These are phyloP conservation scores for Penicillium crustosum DNA, from an alignment of 2,329 filamentous ascomycete species.

Conservation along the genomic window DNA sequence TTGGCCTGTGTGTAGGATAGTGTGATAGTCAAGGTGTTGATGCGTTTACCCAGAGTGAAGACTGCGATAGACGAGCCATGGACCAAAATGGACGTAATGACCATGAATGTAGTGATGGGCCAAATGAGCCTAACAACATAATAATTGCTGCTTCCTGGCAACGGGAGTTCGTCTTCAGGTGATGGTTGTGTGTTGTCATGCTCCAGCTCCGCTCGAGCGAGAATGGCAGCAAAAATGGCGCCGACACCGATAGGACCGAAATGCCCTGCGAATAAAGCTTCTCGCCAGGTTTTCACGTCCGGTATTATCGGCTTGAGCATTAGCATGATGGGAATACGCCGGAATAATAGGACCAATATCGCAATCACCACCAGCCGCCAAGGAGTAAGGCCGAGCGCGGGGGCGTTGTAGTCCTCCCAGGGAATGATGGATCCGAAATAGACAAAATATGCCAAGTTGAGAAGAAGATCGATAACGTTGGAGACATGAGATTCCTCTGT, in stretches of 20 bases:
- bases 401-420: constrained; percentile 85
- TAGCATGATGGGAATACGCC: constrained; percentile 93
- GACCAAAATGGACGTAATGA: constrained; percentile 90
- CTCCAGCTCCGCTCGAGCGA: constrained; percentile 90
- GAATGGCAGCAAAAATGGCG: constrained; percentile 90
- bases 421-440: constrained; percentile 97
- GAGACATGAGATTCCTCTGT: constrained; percentile 98
- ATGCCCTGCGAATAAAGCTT: constrained; percentile 93
- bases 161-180: constrained; percentile 56
- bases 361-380: constrained; percentile 94
- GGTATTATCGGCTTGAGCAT: constrained; percentile 87
- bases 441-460: constrained; percentile 98
- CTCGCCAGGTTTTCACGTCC: constrained; percentile 96
- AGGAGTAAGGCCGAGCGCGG: constrained; percentile 69
- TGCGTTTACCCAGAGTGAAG: constrained; percentile 94
- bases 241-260: constrained; percentile 98
- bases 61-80: constrained; percentile 98
- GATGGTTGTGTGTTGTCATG: constrained; percentile 72
- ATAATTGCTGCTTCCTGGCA: constrained; percentile 59
- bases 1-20: constrained; percentile 93
- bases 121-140: constrained; percentile 82
- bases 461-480: constrained; percentile 95
- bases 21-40: constrained; percentile 92
- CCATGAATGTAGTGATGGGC: constrained; percentile 92
- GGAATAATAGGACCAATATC: constrained; percentile 92